A percentile compares a stretch with the other conserved stretches of the same genome.
phyloP scores from a whole-genome alignment of 2,329 filamentous ascomycete species.

The Aureobasidium uvarum region DNA sequence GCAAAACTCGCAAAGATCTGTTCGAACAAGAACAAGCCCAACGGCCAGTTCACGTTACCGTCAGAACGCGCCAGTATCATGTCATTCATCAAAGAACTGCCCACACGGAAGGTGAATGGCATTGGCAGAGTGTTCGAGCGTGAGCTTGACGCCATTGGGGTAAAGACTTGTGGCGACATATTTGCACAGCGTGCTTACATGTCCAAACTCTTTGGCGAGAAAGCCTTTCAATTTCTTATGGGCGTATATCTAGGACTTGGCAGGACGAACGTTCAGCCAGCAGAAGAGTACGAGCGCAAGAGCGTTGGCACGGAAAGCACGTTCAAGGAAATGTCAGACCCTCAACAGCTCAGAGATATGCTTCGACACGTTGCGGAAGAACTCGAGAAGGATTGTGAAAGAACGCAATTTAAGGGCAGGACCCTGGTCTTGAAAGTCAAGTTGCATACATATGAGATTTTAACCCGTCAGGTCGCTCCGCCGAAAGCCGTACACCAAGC shows the following conservation, averaged over 20 bases:
- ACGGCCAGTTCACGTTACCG: slow-evolving; percentile 79
- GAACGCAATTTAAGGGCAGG: slow-evolving; percentile 81
- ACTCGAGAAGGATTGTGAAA: slow-evolving; percentile 77
- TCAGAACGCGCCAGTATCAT: slow-evolving; percentile 73
- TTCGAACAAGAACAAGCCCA: slow-evolving; percentile 94
- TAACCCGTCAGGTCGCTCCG: slow-evolving; percentile 74
- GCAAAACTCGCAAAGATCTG: slow-evolving; percentile 92
- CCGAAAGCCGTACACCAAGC: slow-evolving; percentile 69
- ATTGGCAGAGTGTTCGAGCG: slow-evolving; percentile 92
- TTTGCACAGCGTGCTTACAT: slow-evolving; percentile 72
- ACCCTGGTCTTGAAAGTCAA: slow-evolving; percentile 92
- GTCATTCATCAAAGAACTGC: slow-evolving; percentile 78
- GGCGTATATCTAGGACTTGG: slow-evolving; percentile 83
- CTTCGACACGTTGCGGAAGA: slow-evolving; percentile 79
- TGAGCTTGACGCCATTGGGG: slow-evolving; percentile 80
- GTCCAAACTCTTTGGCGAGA: slow-evolving; percentile 80
- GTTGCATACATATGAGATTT: slow-evolving; percentile 87
- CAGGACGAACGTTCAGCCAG: slow-evolving; percentile 77
- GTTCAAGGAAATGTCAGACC: slow-evolving; percentile 74
- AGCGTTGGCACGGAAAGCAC: slow-evolving; percentile 93
- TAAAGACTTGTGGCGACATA: slow-evolving; percentile 86
- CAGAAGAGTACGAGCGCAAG: slow-evolving; percentile 87
- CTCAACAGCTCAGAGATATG: slow-evolving; percentile 68
- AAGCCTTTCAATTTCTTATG: slow-evolving; percentile 83
- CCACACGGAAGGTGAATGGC: slow-evolving; percentile 89